These are phyloP conservation scores for Murraya paniculata DNA, from an alignment of 345 rosid genomes.

Conservation along the genomic window DNA sequence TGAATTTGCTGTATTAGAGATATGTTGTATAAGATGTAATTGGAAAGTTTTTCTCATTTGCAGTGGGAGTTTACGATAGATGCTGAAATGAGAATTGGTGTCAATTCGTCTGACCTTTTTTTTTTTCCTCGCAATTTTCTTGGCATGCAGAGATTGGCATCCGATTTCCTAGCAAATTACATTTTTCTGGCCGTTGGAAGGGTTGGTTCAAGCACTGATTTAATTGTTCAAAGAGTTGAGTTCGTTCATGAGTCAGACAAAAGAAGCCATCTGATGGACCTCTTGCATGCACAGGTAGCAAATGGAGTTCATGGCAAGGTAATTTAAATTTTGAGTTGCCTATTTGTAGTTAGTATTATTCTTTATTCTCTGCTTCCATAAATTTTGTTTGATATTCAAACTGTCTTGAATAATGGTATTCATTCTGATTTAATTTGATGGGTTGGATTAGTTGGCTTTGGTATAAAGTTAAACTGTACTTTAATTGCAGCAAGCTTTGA, in stretches of 20 bases:
- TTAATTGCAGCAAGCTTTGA: conserved; percentile 82
- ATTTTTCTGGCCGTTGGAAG: conserved; percentile 96
- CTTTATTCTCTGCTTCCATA: neutral
- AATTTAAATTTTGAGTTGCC: conserved; percentile 11
- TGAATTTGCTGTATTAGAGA: neutral
- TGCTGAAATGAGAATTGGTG: neutral
- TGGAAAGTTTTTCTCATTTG: neutral
- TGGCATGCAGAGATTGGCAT: conserved; percentile 80
- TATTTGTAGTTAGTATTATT: neutral
- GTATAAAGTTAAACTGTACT: conserved; percentile 3
- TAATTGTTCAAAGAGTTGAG: conserved; percentile 93
- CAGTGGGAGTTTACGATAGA: neutral
- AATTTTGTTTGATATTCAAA: neutral
- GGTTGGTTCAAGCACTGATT: conserved; percentile 98
- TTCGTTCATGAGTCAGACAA: conserved; percentile 88
- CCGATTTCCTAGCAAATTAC: conserved; percentile 78
- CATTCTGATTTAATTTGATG: neutral
- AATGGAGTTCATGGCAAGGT: conserved; percentile 78
- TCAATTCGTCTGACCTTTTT: neutral
- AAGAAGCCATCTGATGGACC: conserved; percentile 99
- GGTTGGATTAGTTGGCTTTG: neutral
- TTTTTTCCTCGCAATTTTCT: neutral
- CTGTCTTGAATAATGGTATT: neutral
- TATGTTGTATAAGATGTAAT: neutral
- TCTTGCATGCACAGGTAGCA: conserved; percentile 92